Percentiles rank a stretch among this genome's conserved stretches.
phyloP scores from a whole-genome alignment of 306 rosid species.

The Lathyrus oleraceus region DNA sequence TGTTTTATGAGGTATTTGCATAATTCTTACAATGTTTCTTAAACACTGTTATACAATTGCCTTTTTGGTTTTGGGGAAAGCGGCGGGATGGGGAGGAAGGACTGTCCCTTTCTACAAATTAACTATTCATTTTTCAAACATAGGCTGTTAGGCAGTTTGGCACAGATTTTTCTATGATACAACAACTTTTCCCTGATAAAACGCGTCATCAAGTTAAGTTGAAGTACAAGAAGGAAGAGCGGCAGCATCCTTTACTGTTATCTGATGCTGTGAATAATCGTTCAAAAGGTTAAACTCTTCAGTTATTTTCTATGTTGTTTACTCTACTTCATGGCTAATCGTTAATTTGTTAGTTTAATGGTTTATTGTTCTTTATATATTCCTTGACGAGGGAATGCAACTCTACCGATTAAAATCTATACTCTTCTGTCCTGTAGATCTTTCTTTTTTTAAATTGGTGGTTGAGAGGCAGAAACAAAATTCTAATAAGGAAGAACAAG shows the following conservation, averaged over 20 bases:
- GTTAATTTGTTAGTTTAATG: background rate
- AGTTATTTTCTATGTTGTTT: constrained; percentile 21
- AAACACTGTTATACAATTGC: background rate
- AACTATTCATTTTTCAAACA: constrained; percentile 19
- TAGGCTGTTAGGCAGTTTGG: constrained; percentile 78
- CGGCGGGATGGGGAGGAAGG: constrained; percentile 27
- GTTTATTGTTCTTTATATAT: constrained; percentile 22
- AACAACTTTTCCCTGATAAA: constrained; percentile 67
- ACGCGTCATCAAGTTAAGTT: constrained; percentile 69
- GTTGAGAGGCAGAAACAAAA: constrained; percentile 63
- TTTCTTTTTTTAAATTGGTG: constrained; percentile 51
- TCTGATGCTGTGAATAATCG: constrained; percentile 59
- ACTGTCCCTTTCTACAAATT: background rate
- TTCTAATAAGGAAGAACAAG: constrained; percentile 58
- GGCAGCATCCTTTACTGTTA: constrained; percentile 57
- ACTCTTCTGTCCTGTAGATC: constrained; percentile 50
- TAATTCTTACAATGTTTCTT: constrained; percentile 24
- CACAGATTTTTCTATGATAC: constrained; percentile 75
- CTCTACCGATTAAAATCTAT: constrained; percentile 17
- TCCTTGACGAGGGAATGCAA: constrained; percentile 7
- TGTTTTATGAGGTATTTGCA: constrained; percentile 68
- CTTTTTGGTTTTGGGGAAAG: constrained; percentile 18
- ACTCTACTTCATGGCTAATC: constrained; percentile 19
- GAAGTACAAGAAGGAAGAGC: constrained; percentile 82
- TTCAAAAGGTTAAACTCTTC: constrained; percentile 50